Evolutionary conservation across 1,139 yeast species (phyloP), one percentile per base, ranked within the genome.

Genomic region (Pichia sp.): DNA sequence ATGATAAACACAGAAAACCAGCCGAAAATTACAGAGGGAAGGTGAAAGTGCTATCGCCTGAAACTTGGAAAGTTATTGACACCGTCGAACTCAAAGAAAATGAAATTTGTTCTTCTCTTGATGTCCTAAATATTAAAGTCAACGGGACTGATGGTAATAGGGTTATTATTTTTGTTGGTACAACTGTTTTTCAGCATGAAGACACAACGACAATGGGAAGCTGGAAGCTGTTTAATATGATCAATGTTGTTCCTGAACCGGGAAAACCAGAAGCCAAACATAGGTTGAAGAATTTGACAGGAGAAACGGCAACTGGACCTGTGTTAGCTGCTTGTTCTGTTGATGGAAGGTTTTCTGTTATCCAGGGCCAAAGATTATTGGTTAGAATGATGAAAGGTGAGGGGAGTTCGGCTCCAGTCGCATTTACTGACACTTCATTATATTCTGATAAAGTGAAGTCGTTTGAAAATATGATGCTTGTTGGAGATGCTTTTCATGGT

Each of bases 221-320:
- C 2, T 84, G 87, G 62, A 78, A 80, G 52, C 67, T 90, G 2
- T 81, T 68, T 54, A 95, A 88, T 52, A 72, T 86, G 37, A 81
- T 85, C 44, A 90, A 82, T 51, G 85, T 88, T 60, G 87, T 87
- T 49, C 96, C 97, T 0, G 96, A 88, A 57, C 94, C 94, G 1
- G 92, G 85, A 0, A 76, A 72, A 49, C 96, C 97, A 0, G 95
- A 87, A 55, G 82, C 90, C 2, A 82, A 81, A 53, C 85, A 77
- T 60, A 85, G 83, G 61, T 72, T 92, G 54, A 86, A 86, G 57
- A 79, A 80, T 52, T 71, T 85, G n/a, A 79, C 78, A 46, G 73
- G 76, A 40, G 97, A 90, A 62, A 79, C 77, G 36, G 78, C 87
- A 1, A 81, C 84, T 55, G 97, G 97, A 10, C 90, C 95, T 1